Percentiles rank a stretch among this genome's conserved stretches.
Conservation (phyloP, 2,329 filamentous ascomycete genomes). For the Ustulina deusta region DNA sequence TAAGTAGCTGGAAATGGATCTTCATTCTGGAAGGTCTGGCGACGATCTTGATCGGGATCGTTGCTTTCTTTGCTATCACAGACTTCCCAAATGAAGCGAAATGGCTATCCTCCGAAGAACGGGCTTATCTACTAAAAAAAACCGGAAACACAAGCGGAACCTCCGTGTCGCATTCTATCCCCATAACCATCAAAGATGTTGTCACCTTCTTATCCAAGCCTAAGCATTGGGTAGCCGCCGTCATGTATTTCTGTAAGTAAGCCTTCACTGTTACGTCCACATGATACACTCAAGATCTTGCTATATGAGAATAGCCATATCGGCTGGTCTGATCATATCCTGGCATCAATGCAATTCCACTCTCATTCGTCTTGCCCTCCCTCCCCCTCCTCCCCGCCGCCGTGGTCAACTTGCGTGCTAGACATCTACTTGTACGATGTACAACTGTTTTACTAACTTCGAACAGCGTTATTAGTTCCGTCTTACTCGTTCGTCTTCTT, state of each 20-base stretch:
- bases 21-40: too few relatives aligned
- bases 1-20: too few relatives aligned
- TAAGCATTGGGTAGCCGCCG: slow-evolving; percentile 33
- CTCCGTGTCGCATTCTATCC: slow-evolving; percentile 15
- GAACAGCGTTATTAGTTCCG: slow-evolving; percentile 13
- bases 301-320: too few relatives aligned
- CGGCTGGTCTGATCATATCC: too few relatives aligned
- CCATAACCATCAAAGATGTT: slow-evolving; percentile 31
- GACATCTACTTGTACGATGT: too few relatives aligned
- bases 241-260: slow-evolving; percentile 47
- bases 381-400: too few relatives aligned
- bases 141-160: slow-evolving; percentile 47
- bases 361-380: too few relatives aligned
- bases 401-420: too few relatives aligned
- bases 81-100: slow-evolving; percentile 41
- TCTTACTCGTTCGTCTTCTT: slow-evolving; percentile 27
- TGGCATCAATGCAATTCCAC: too few relatives aligned
- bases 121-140: slow-evolving; percentile 34
- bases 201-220: slow-evolving; percentile 29
- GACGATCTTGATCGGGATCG: slow-evolving; percentile 47
- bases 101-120: slow-evolving; percentile 47
- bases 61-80: slow-evolving; percentile 48
- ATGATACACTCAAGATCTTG: too few relatives aligned
- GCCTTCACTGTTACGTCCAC: slow-evolving; percentile 15
- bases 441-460: neutral